These are phyloP conservation scores for Wickerhamomyces bisporus DNA, from an alignment of 805 yeast genomes.

Conservation along the genomic window DNA sequence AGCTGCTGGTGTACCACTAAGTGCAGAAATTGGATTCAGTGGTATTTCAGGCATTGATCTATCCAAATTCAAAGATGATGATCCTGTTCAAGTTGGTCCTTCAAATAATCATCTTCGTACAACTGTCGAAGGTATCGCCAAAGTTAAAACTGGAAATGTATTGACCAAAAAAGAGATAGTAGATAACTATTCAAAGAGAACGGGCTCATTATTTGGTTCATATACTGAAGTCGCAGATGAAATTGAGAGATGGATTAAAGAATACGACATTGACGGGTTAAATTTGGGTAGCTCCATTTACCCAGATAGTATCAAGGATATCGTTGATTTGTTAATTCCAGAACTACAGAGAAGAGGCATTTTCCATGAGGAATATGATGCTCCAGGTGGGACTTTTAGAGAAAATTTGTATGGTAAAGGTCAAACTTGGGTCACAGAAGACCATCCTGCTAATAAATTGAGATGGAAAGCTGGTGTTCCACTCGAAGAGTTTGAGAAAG, in stretches of 20 bases:
- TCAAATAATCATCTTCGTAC: background rate
- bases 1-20: conserved; percentile 29
- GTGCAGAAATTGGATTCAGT: conserved; percentile 35
- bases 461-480: conserved; percentile 21
- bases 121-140: conserved; percentile 4
- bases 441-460: conserved; percentile 19
- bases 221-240: conserved; percentile 34
- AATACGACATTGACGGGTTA: conserved; percentile 38
- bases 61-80: conserved; percentile 22
- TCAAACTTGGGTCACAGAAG: conserved; percentile 7
- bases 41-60: conserved; percentile 39
- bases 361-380: conserved; percentile 33
- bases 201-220: conserved; percentile 29
- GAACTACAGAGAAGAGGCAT: conserved; percentile 32
- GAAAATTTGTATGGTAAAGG: conserved; percentile 29
- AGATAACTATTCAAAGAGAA: conserved; percentile 27
- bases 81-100: conserved; percentile 22
- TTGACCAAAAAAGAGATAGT: conserved; percentile 27
- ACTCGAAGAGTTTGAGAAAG: conserved; percentile 24
- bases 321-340: conserved; percentile 33
- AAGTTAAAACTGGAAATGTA: conserved; percentile 25
- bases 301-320: conserved; percentile 35
- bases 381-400: conserved; percentile 29
- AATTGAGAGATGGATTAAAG: conserved; percentile 35
- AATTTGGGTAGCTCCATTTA: conserved; percentile 33